These are phyloP conservation scores for Geotrichum europaeum DNA, from an alignment of 1,139 yeast species.

Conservation along the genomic window DNA sequence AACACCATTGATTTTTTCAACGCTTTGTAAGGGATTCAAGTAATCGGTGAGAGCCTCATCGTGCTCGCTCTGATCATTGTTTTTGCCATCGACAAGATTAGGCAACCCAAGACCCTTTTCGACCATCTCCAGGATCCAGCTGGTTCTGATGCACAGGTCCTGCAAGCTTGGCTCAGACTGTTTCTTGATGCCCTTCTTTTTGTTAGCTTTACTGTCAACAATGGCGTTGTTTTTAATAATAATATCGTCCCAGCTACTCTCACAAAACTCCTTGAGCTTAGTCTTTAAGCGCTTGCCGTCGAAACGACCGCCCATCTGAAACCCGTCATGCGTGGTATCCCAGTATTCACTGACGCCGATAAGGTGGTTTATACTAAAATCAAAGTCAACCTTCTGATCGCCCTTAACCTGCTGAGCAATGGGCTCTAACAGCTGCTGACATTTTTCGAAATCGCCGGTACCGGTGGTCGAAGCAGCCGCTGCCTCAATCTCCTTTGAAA, in stretches of 20 bases:
- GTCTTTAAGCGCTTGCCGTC: conserved; percentile 39
- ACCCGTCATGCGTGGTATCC: conserved; percentile 58
- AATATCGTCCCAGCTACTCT: conserved; percentile 41
- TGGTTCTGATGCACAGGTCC: conserved; percentile 58
- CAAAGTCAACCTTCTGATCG: conserved; percentile 55
- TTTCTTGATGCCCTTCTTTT: conserved; percentile 26
- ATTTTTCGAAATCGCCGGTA: conserved; percentile 51
- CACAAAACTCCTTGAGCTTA: conserved; percentile 45
- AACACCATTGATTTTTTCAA: conserved; percentile 57
- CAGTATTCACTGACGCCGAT: conserved; percentile 81
- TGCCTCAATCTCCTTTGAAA: conserved; percentile 6
- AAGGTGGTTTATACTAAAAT: conserved; percentile 60
- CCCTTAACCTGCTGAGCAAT: conserved; percentile 36
- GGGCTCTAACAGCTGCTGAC: conserved; percentile 49
- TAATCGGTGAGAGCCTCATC: conserved; percentile 23
- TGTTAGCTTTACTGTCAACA: conserved; percentile 8
- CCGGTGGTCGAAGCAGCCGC: conserved; percentile 41
- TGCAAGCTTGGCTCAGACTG: conserved; percentile 42
- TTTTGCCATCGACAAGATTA: conserved; percentile 37
- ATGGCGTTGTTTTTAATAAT: conserved; percentile 27
- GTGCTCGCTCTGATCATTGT: conserved; percentile 5
- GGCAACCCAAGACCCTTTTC: conserved; percentile 75
- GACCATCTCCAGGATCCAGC: conserved; percentile 66
- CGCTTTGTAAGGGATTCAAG: conserved; percentile 49
- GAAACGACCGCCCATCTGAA: conserved; percentile 37